Evolutionary conservation across 2,329 filamentous ascomycete genomes (phyloP), one percentile per base, ranked within the genome.

Genomic region (Curvularia sp.): DNA sequence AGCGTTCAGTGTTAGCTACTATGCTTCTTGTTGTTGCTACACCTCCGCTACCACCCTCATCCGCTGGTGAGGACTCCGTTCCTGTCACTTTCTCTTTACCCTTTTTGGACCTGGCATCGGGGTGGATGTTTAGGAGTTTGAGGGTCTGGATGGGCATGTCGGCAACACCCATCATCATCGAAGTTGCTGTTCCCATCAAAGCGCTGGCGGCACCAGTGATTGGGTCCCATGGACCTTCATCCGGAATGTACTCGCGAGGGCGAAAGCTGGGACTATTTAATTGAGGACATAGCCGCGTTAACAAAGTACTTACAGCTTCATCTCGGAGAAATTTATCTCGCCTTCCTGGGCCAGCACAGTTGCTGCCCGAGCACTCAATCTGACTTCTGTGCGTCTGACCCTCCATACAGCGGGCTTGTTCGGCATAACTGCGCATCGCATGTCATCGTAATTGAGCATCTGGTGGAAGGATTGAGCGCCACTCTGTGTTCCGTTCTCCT

Each of bases 121-220:
- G 77, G 43, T 82, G 80, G 15, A 82, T 81, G 32, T 77, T 74
- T 46, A 82, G 70, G 7, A 80, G 75, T 61, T 81, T 82, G 45
- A 85, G 70, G 3, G 87, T 81, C 45, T 86, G 83, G 15, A 82
- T 79, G 0, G 86, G 86, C 43, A 88, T 81, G 69, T 96, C 92
- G 1, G 91, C 91, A 39, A 96, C 83, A 1, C 92, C 91, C 84
- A 96, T 90, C 69, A 91, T 86, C 56, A 97, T 88, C 38, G 86
- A 89, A 25, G 89, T 88, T 46, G 95, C 81, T n/a, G 93, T 94
- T 5, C 90, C 90, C n/a, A 96, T 80, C 0, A 97, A 78, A 0
- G 93, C 91, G 43, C 87, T 86, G 0, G 92, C 88, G 15, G 87
- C 90, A 49, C 77, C 77, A 27, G 76, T 74, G 18, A 79, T 57